These are phyloP conservation scores for Cryptosporidium sp. DNA, from an alignment of 169 alveolate species.

Conservation along the genomic window DNA sequence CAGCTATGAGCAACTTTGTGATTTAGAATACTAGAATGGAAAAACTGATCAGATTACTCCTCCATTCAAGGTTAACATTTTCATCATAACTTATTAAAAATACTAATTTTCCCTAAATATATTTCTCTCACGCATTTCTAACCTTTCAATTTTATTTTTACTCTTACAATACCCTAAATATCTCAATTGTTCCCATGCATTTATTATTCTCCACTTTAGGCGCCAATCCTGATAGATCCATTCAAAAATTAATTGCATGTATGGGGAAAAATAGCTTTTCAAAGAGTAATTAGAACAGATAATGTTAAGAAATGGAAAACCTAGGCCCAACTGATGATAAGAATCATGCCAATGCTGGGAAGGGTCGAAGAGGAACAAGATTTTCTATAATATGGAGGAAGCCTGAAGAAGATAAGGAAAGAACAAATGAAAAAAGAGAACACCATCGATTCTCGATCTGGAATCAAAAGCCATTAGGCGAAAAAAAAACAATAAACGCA, in stretches of 20 bases:
- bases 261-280: not conserved
- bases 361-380: constrained; percentile 37
- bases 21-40: not conserved
- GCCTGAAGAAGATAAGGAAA: constrained; percentile 39
- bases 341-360: not conserved
- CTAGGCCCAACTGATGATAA: not conserved
- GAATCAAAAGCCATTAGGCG: constrained; percentile 19
- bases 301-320: constrained; percentile 27
- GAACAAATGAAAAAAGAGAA: constrained; percentile 4
- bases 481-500: not conserved
- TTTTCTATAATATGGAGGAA: constrained; percentile 54
- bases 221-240: constrained; percentile 17
- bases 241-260: not conserved
- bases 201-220: constrained; percentile 6
- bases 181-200: not conserved
- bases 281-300: not conserved
- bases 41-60: not conserved
- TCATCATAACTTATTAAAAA: not conserved
- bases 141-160: not conserved
- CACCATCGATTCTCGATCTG: constrained; percentile 46
- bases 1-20: not conserved
- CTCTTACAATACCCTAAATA: not conserved
- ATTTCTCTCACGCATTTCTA: not conserved
- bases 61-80: not conserved
- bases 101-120: not conserved